These are phyloP conservation scores for Ceratobasidium sp. DNA, from an alignment of 1,284 basidiomycete species.

Conservation along the genomic window DNA sequence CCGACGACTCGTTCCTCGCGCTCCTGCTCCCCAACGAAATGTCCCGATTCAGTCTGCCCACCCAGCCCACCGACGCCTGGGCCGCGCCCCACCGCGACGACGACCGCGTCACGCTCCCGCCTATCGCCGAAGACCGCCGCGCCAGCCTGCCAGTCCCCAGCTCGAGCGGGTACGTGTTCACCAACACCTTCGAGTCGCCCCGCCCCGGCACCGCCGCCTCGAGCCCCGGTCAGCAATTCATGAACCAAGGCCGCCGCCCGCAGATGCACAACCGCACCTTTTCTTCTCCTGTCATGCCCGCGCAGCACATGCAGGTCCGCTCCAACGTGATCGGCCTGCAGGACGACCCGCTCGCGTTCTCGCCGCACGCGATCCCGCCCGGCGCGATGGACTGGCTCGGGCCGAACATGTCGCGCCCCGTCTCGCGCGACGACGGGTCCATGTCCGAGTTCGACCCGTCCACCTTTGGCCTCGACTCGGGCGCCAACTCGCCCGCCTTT, in stretches of 20 bases:
- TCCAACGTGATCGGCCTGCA: slow-evolving; percentile 11
- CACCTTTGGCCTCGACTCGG: slow-evolving; percentile 29
- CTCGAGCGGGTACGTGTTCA: slow-evolving; percentile 39
- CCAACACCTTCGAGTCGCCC: slow-evolving; percentile 45
- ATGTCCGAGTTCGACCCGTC: slow-evolving; percentile 37
- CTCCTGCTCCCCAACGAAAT: slow-evolving; percentile 17
- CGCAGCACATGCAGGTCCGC: slow-evolving; percentile 12
- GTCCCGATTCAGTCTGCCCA: slow-evolving; percentile 28
- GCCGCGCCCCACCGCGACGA: slow-evolving; percentile 21
- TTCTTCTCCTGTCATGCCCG: slow-evolving; percentile 35
- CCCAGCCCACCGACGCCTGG: slow-evolving; percentile 9
- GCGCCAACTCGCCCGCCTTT: slow-evolving; percentile 41
- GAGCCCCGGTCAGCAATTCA: slow-evolving; percentile 10
- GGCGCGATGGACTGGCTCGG: slow-evolving; percentile 34
- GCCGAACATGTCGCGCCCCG: slow-evolving; percentile 8
- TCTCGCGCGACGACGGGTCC: slow-evolving; percentile 23
- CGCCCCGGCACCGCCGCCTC: slow-evolving; percentile 36
- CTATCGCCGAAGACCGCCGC: slow-evolving; percentile 27
- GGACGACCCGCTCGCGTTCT: slow-evolving; percentile 28
- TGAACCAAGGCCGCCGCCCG: slow-evolving; percentile 6
- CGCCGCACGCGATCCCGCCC: slow-evolving; percentile 20
- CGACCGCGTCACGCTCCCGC: slow-evolving; percentile 44
- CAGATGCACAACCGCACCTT: slow-evolving; percentile 36
- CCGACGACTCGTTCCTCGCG: slow-evolving; percentile 39
- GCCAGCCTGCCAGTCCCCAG: slow-evolving; percentile 23